A percentile compares a stretch with the other conserved stretches of the same genome.
Conservation (phyloP, 306 rosid genomes). For the Ormosia emarginata region DNA sequence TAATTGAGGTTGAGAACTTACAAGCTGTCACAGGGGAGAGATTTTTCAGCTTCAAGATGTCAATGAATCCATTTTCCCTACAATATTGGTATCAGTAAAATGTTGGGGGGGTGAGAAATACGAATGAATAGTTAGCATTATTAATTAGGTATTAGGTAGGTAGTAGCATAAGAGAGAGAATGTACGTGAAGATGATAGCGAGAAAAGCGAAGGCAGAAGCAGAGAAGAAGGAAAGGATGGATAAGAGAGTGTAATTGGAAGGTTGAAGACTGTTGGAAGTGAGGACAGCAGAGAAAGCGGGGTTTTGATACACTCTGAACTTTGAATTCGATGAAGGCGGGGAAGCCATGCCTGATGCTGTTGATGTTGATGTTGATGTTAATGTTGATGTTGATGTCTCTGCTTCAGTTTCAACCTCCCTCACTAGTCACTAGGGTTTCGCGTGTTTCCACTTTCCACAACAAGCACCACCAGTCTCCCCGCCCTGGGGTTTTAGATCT, state of each 20-base stretch:
- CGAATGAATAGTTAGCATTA: background rate
- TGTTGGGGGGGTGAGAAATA: background rate
- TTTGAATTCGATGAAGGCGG: conserved; percentile 51
- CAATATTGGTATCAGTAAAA: too few relatives aligned
- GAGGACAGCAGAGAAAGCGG: conserved; percentile 69
- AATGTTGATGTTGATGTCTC: too few relatives aligned
- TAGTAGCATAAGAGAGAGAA: background rate
- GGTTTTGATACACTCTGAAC: conserved; percentile 76
- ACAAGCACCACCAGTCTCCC: too few relatives aligned
- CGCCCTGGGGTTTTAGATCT: too few relatives aligned
- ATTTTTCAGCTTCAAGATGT: conserved; percentile 41
- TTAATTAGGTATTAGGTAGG: too few relatives aligned
- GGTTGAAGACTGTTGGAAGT: conserved; percentile 80
- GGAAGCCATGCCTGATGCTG: conserved; percentile 34
- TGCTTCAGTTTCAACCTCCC: too few relatives aligned
- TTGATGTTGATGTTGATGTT: too few relatives aligned
- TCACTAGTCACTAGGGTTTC: too few relatives aligned
- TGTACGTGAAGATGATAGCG: conserved; percentile 56
- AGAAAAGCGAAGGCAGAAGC: conserved; percentile 64
- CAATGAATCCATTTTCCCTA: conserved; percentile 62
- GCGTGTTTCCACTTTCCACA: too few relatives aligned
- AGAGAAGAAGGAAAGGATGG: conserved; percentile 57
- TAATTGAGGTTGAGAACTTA: conserved; percentile 38
- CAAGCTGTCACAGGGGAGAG: conserved; percentile 58
- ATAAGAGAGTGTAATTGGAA: conserved; percentile 53